Evolutionary conservation across 1,139 yeast genomes (phyloP), one percentile per base, ranked within the genome.

Genomic region (Dujonia santamariae): DNA sequence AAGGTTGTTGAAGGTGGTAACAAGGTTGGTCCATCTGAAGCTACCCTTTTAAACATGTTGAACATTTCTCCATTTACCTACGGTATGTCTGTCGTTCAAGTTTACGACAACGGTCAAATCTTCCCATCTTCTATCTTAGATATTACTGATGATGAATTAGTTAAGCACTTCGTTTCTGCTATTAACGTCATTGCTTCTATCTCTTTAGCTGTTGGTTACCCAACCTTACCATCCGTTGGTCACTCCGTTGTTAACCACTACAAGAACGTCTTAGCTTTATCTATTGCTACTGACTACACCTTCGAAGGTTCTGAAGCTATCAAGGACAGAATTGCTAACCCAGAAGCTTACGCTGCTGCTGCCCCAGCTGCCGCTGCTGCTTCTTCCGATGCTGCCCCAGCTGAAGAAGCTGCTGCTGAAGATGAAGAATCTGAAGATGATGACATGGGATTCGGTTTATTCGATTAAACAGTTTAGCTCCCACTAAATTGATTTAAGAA

Each of bases 11-110:
- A 74, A 51, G 79, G 83, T 48, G 86, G 86, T 62, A 64, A 63
- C 67, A 87, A 75, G 75, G 98, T 92, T 62, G 99, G 99, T 79
- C 96, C 95, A 59, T 92, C 98, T 62, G 99, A 92, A 81, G 98
- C 99, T 55, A 71, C 97, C 58, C 81, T 92, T 75, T 85, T 92
- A 72, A 92, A 92, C 90, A 87, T 92, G 97, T 83, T 92, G 78
- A 85, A 92, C 95, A 90, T 92, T 69, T 94, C 98, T 72, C 99
- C 99, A 60, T 92, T 92, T 85, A 87, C 98, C 61, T 92, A 85
- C 74, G 99, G 98, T 86, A 75, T 92, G 83, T 70, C 87, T 63
- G 85, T 92, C 64, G 87, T 83, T 62, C 95, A 87, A 75, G 97
- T 92, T 65, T 92, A 85, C 85, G 96, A 88, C 78, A 83, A 88